phyloP scores from a whole-genome alignment of 2,329 filamentous ascomycete species.

The Akanthomyces lecanii region DNA sequence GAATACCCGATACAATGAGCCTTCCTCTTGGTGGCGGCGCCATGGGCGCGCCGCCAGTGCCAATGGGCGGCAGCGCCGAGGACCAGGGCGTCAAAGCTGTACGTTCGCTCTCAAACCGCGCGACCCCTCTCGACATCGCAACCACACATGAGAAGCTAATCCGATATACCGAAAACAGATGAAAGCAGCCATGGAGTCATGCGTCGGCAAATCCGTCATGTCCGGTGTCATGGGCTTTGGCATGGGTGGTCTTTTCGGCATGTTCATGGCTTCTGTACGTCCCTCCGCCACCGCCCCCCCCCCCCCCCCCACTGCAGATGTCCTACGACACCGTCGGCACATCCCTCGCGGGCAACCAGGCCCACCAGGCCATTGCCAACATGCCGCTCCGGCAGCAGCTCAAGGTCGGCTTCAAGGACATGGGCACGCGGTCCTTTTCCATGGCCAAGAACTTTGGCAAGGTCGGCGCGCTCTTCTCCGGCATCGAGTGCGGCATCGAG shows the following conservation, averaged over 20 bases:
- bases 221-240: conserved; percentile 92
- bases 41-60: conserved; percentile 20
- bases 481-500: conserved; percentile 95
- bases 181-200: conserved; percentile 85
- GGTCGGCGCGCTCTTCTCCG: conserved; percentile 84
- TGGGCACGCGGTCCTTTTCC: conserved; percentile 78
- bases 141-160: conserved; percentile 12
- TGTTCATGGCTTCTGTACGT: conserved; percentile 95
- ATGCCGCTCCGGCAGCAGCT: conserved; percentile 84
- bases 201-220: conserved; percentile 81
- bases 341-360: conserved; percentile 37
- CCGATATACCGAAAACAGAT: conserved; percentile 50
- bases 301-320: conserved; percentile 63
- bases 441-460: conserved; percentile 94
- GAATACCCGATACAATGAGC: conserved; percentile 32
- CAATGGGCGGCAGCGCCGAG: conserved; percentile 33
- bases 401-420: conserved; percentile 83
- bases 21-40: conserved; percentile 27
- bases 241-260: conserved; percentile 86
- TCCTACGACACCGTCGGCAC: conserved; percentile 92
- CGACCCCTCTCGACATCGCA: no score
- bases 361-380: conserved; percentile 42
- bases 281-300: not conserved
- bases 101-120: conserved; percentile 23
- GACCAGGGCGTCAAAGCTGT: conserved; percentile 52